Evolutionary conservation across 495 filamentous ascomycete genomes (phyloP).

Genomic region (Talaromyces thailandensis): DNA sequence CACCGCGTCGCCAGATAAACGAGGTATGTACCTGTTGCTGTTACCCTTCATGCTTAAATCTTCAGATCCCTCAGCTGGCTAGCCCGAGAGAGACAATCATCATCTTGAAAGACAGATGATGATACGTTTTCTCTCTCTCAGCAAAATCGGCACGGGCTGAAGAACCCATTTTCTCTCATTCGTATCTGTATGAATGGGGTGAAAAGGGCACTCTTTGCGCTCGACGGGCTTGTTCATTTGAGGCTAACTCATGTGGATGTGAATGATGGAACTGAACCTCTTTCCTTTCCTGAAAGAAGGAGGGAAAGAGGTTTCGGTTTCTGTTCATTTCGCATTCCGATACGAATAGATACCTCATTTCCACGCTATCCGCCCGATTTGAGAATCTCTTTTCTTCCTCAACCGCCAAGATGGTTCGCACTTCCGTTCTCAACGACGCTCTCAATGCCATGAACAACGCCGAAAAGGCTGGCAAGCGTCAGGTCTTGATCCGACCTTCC

Average conservation of each 20-base stretch:
- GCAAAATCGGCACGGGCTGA: conserved; percentile 64
- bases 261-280: conserved; percentile 51
- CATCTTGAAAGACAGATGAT: conserved; percentile 18
- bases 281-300: conserved; percentile 12
- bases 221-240: conserved; percentile 30
- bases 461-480: conserved; percentile 97
- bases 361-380: conserved; percentile 50
- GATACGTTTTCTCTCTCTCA: conserved; percentile 70
- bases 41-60: conserved; percentile 7
- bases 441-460: conserved; percentile 99
- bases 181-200: conserved; percentile 17
- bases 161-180: conserved; percentile 69
- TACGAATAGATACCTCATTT: conserved; percentile 67
- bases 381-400: conserved; percentile 61
- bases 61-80: conserved; percentile 40
- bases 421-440: conserved; percentile 97
- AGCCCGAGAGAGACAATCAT: conserved; percentile 43
- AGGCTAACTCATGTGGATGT: conserved; percentile 64
- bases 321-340: neutral
- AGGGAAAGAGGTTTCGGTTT: neutral
- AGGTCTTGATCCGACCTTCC: conserved; percentile 90
- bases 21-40: conserved; percentile 34
- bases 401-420: conserved; percentile 90
- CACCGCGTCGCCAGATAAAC: conserved; percentile 17
- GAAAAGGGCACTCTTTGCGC: conserved; percentile 84